These are phyloP conservation scores for Pisolithus tinctorius DNA, from an alignment of 768 basidiomycete species.

Conservation along the genomic window DNA sequence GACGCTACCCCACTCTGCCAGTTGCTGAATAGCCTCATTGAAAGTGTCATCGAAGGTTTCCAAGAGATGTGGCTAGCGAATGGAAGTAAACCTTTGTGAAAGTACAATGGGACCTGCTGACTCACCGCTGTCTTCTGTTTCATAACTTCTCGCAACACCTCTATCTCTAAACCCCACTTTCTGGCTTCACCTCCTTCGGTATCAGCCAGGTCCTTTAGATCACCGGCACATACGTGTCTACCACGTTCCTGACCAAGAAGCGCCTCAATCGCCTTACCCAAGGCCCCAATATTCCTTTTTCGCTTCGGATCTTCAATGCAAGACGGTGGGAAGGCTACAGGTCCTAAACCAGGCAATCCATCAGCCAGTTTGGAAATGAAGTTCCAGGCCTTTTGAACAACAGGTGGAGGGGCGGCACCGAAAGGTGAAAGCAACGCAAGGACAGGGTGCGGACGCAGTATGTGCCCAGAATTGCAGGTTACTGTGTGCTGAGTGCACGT, in stretches of 20 bases:
- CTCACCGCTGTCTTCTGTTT: conserved; percentile 51
- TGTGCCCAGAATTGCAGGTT: conserved; percentile 60
- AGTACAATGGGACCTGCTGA: conserved; percentile 10
- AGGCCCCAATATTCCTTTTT: conserved; percentile 62
- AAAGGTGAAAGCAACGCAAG: conserved; percentile 39
- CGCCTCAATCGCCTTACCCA: conserved; percentile 68
- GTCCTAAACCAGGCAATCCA: conserved; percentile 72
- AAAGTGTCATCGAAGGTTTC: conserved; percentile 66
- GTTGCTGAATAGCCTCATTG: conserved; percentile 70
- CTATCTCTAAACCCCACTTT: conserved; percentile 68
- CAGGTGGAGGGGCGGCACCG: conserved; percentile 31
- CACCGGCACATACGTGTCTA: conserved; percentile 55
- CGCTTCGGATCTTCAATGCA: conserved; percentile 75
- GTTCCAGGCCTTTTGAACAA: conserved; percentile 39
- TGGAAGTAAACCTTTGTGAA: conserved; percentile 13
- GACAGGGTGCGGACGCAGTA: conserved; percentile 57
- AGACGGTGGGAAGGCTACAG: conserved; percentile 66
- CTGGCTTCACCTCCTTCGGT: conserved; percentile 63
- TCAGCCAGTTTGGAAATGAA: conserved; percentile 43
- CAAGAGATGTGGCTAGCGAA: conserved; percentile 46
- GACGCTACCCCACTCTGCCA: conserved; percentile 68
- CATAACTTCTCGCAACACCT: conserved; percentile 49
- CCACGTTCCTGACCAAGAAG: conserved; percentile 60
- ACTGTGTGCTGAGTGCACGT: conserved; percentile 51
- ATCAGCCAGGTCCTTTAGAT: conserved; percentile 30